These are phyloP conservation scores for Kockiozyma suomiensis DNA, from an alignment of 805 yeast species.

Conservation along the genomic window DNA sequence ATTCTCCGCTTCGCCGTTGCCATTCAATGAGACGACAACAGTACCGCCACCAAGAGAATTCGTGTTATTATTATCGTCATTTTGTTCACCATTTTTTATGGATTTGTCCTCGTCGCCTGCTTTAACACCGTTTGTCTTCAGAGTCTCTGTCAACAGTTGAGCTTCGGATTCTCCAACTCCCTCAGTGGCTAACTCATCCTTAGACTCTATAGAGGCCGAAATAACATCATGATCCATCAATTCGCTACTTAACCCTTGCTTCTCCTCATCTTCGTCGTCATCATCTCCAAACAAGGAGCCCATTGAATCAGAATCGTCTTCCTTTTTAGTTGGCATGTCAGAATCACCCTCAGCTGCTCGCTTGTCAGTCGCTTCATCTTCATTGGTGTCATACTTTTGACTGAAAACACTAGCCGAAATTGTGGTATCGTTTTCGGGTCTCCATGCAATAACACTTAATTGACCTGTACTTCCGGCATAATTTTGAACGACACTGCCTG, in stretches of 20 bases:
- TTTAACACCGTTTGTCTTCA: neutral
- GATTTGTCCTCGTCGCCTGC: neutral
- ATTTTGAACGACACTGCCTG: conserved; percentile 57
- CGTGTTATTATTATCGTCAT: neutral
- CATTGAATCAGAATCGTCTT: conserved; percentile 40
- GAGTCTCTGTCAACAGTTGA: neutral
- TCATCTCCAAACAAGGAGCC: conserved; percentile 65
- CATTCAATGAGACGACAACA: conserved; percentile 1
- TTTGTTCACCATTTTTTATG: neutral
- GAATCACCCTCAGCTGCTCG: neutral
- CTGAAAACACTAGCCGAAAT: neutral
- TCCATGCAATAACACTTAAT: conserved; percentile 69
- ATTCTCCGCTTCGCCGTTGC: conserved; percentile 3
- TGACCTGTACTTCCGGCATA: conserved; percentile 73
- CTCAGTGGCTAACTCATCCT: neutral
- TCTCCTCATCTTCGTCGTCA: conserved; percentile 43
- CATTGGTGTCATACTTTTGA: neutral
- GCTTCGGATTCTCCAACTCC: neutral
- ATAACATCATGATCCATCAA: conserved; percentile 8
- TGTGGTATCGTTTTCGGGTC: conserved; percentile 38
- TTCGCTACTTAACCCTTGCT: neutral
- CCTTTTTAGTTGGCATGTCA: neutral
- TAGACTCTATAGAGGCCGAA: neutral
- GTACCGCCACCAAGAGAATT: neutral
- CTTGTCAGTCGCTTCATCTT: neutral